Conservation (phyloP, 495 filamentous ascomycete genomes). For the Aspergillus panamensis region DNA sequence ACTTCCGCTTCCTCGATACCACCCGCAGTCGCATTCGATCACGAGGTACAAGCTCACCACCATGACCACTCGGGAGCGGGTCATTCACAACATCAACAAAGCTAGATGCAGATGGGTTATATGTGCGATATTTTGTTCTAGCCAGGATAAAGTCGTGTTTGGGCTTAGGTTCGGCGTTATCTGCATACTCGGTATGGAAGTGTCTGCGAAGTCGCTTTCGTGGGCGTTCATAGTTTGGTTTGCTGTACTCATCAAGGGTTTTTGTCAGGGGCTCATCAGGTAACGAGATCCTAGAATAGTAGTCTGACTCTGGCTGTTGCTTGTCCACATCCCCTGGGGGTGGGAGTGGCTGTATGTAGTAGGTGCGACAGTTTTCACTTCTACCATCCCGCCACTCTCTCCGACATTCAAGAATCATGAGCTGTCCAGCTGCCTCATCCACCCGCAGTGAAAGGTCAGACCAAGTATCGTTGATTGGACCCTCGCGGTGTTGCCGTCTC, state of each 20-base stretch:
- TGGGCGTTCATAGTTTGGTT: conserved; percentile 37
- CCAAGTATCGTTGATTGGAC: conserved; percentile 76
- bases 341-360: conserved; percentile 58
- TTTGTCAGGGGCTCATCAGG: conserved; percentile 32
- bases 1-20: conserved; percentile 43
- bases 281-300: conserved; percentile 14
- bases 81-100: conserved; percentile 68
- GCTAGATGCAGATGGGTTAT: conserved; percentile 54
- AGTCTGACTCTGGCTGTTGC: conserved; percentile 13
- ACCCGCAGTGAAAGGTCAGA: conserved; percentile 60
- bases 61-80: conserved; percentile 30
- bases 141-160: conserved; percentile 51
- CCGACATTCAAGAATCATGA: conserved; percentile 65
- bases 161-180: conserved; percentile 36
- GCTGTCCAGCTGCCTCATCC: conserved; percentile 57
- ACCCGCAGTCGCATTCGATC: conserved; percentile 53
- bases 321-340: conserved; percentile 39
- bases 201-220: conserved; percentile 39
- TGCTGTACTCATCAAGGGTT: conserved; percentile 31
- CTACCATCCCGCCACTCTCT: conserved; percentile 63
- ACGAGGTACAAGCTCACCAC: conserved; percentile 31
- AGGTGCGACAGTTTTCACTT: conserved; percentile 62
- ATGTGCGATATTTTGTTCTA: conserved; percentile 58
- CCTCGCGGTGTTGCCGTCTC: conserved; percentile 67
- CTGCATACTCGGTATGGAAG: conserved; percentile 47